A percentile compares a stretch with the other conserved stretches of the same genome.
Evolutionary conservation across 306 rosid species (phyloP).

Genomic region (Cucumis melo): DNA sequence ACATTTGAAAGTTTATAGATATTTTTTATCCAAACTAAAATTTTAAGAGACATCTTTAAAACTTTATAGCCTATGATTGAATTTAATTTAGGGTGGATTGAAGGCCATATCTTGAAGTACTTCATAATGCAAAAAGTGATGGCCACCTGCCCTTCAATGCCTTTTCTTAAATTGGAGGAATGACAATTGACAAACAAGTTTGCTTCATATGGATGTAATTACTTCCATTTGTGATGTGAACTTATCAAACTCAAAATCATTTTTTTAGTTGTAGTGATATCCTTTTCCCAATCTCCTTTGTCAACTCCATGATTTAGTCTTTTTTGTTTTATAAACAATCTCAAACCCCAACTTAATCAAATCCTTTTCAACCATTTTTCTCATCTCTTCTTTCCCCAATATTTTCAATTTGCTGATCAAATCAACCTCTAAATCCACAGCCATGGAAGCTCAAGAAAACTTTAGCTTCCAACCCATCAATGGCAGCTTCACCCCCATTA

Average conservation of each 20-base stretch:
- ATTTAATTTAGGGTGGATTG: too few relatives aligned
- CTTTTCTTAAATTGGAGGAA: not conserved
- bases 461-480: not conserved
- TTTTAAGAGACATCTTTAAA: too few relatives aligned
- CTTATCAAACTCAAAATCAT: not conserved
- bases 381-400: not conserved
- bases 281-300: not conserved
- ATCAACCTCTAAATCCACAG: not conserved
- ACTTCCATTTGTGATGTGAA: not conserved
- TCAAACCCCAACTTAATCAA: not conserved
- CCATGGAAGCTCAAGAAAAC: not conserved
- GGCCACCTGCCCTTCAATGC: not conserved
- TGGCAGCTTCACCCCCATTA: not conserved
- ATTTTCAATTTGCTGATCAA: not conserved
- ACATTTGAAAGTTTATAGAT: too few relatives aligned
- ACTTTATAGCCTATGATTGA: too few relatives aligned
- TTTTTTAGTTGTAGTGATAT: not conserved
- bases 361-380: not conserved
- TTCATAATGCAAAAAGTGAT: not conserved
- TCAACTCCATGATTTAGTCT: not conserved
- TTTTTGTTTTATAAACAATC: not conserved
- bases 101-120: too few relatives aligned
- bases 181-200: not conserved
- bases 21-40: too few relatives aligned
- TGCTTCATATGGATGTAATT: conserved; percentile 1